Conservation (phyloP, 441 rosid genomes). For the Biscutella laevigata region DNA sequence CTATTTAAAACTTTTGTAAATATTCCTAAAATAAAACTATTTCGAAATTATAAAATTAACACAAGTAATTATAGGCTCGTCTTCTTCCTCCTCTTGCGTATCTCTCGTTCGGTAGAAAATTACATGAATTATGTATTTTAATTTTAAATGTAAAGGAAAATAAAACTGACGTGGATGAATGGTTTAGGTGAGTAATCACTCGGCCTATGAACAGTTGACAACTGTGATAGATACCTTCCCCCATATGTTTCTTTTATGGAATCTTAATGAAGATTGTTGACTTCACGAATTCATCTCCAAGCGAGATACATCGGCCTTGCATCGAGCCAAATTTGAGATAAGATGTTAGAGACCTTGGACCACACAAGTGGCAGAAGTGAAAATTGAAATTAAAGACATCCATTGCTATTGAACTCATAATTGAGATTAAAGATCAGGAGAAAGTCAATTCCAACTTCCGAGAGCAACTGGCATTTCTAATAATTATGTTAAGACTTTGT, state of each 20-base stretch:
- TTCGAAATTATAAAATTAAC: neutral
- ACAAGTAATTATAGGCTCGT: neutral
- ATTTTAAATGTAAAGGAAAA: too few species aligned
- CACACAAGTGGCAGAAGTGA: constrained; percentile 5
- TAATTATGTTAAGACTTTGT: neutral
- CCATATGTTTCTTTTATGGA: neutral
- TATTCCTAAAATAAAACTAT: constrained; percentile 6
- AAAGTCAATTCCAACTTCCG: neutral
- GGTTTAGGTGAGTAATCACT: neutral
- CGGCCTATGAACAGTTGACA: neutral
- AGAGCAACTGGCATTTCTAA: neutral
- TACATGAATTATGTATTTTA: too few species aligned
- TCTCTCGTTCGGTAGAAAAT: constrained; percentile 3
- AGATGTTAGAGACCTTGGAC: neutral
- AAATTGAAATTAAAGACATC: neutral
- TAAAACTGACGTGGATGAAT: constrained; percentile 10
- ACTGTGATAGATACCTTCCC: neutral
- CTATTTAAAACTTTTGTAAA: too few species aligned
- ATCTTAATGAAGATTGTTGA: neutral
- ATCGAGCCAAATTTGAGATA: neutral
- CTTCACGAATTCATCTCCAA: neutral
- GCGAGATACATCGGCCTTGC: neutral
- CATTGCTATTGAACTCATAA: neutral
- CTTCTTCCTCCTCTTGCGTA: neutral
- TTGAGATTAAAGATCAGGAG: neutral